phyloP scores from a whole-genome alignment of 805 yeast species.

The Ogataea trehaloabstinens region DNA sequence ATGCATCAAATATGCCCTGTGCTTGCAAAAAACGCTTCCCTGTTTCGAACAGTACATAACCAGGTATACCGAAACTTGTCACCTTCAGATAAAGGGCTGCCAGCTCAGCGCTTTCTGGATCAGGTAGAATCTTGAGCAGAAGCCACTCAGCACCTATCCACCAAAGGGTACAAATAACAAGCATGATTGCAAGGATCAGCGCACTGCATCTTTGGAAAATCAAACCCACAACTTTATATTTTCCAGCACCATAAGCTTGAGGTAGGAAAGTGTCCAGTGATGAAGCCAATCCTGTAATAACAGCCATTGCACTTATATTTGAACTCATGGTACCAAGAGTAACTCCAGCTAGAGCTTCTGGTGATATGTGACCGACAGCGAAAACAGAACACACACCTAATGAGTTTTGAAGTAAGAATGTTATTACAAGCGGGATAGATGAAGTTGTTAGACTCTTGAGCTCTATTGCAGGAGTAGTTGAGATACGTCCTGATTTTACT shows the following conservation, averaged over 20 bases:
- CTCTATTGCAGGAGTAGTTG: conserved; percentile 41
- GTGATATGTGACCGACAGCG: conserved; percentile 73
- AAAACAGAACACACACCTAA: conserved; percentile 75
- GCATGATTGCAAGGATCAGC: conserved; percentile 45
- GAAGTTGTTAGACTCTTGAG: conserved; percentile 36
- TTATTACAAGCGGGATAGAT: conserved; percentile 59
- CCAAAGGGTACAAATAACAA: conserved; percentile 65
- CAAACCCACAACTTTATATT: conserved; percentile 62
- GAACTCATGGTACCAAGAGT: conserved; percentile 77
- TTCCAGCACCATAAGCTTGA: conserved; percentile 72
- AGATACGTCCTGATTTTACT: conserved; percentile 39
- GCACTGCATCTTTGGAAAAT: conserved; percentile 67
- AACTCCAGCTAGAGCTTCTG: conserved; percentile 70
- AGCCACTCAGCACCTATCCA: conserved; percentile 51
- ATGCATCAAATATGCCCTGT: conserved; percentile 78
- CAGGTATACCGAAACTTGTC: conserved; percentile 67
- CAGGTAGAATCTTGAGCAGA: conserved; percentile 42
- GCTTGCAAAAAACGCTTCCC: conserved; percentile 73
- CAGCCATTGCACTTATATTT: conserved; percentile 70
- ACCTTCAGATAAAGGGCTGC: conserved; percentile 60
- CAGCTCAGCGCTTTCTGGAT: conserved; percentile 42
- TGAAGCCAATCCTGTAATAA: conserved; percentile 76
- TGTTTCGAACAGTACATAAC: conserved; percentile 62
- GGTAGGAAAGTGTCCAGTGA: conserved; percentile 77
- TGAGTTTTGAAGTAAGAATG: conserved; percentile 70